These are phyloP conservation scores for Fistulina hepatica DNA, from an alignment of 1,284 basidiomycete species.

Conservation along the genomic window DNA sequence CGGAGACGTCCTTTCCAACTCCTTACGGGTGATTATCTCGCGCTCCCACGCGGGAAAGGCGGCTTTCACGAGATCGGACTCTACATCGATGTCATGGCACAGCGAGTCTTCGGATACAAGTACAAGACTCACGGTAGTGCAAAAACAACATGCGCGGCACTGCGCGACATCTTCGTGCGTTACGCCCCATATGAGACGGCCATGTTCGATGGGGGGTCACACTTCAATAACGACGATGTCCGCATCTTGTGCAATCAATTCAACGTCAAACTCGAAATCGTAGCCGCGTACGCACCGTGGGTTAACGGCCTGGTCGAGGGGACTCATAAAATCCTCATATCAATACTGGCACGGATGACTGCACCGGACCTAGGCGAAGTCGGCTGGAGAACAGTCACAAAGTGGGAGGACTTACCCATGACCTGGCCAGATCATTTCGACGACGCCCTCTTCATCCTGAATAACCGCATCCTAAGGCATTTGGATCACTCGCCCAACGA, in stretches of 20 bases:
- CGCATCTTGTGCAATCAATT: constrained; percentile 19
- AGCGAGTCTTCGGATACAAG: constrained; percentile 8
- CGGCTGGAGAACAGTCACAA: constrained; percentile 11
- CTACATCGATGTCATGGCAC: constrained; percentile 8
- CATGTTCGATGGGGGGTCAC: constrained; percentile 28
- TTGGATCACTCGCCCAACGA: constrained; percentile 15
- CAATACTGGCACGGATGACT: constrained; percentile 21
- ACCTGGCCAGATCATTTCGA: constrained; percentile 27
- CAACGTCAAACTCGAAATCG: constrained; percentile 15
- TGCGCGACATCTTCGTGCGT: constrained; percentile 17
- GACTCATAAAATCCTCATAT: constrained; percentile 18
- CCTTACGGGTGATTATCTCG: constrained; percentile 25
- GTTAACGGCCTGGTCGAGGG: constrained; percentile 11
- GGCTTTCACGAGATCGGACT: constrained; percentile 14
- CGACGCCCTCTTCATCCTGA: constrained; percentile 19
- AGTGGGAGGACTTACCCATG: constrained; percentile 12
- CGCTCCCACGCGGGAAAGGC: constrained; percentile 24
- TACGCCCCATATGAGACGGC: constrained; percentile 23
- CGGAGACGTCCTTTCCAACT: constrained; percentile 26
- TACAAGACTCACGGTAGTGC: constrained; percentile 6
- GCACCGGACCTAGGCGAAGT: constrained; percentile 24
- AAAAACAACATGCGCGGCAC: constrained; percentile 17
- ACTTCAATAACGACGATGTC: constrained; percentile 28
- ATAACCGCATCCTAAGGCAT: constrained; percentile 14
- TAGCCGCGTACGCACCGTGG: constrained; percentile 29